A percentile compares a stretch with the other conserved stretches of the same genome.
Conservation (phyloP, 2,329 filamentous ascomycete genomes). For the Aplosporella prunicola region DNA sequence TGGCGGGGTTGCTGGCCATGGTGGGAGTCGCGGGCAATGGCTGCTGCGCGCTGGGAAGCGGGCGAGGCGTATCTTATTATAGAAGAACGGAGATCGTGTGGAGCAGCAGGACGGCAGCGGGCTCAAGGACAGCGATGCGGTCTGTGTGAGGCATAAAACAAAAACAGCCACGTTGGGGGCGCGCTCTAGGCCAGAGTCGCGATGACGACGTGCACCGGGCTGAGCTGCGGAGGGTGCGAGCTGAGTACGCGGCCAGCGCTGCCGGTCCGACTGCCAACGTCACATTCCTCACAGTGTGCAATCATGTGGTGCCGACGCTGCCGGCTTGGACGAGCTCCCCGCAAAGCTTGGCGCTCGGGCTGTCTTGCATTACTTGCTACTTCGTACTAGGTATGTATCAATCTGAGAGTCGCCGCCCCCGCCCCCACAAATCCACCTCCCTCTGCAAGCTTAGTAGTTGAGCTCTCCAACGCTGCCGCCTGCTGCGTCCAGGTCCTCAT, state of each 20-base stretch:
- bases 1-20: conserved; percentile 3
- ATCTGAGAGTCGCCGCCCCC: conserved; percentile 2
- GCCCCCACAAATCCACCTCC: neutral
- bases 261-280: no score
- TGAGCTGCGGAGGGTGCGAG: no score
- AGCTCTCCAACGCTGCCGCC: conserved; percentile 64
- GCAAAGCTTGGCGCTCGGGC: no score
- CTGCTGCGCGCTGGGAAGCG: no score
- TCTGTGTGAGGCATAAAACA: conserved; percentile 7
- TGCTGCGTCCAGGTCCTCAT: conserved; percentile 89
- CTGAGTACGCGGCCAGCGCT: neutral
- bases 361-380: neutral
- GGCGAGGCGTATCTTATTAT: neutral
- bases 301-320: no score
- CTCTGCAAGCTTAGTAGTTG: conserved; percentile 59
- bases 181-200: no score
- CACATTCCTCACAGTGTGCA: no score
- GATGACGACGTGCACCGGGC: no score
- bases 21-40: no score
- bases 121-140: conserved; percentile 4
- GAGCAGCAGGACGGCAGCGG: neutral
- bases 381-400: neutral
- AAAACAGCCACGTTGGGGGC: neutral
- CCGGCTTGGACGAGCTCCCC: no score
- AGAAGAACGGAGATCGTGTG: neutral